Evolutionary conservation across 1,139 yeast genomes (phyloP).

Genomic region (Meyerozyma athensensis): DNA sequence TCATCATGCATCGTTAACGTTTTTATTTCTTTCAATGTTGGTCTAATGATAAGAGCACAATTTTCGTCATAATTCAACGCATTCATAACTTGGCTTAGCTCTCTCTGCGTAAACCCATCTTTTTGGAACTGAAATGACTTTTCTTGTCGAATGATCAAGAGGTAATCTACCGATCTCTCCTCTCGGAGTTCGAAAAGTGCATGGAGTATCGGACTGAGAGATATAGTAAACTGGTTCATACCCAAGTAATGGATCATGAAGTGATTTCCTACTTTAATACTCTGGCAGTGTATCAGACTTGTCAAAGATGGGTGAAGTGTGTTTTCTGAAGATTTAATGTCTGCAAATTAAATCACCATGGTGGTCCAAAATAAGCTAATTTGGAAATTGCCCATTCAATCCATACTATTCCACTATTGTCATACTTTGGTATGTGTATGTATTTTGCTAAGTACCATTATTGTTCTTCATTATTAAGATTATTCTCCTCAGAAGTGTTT

Average conservation of each 20-base stretch:
- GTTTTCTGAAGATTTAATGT: too few species aligned
- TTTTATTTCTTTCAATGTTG: neutral
- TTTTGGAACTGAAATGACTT: neutral
- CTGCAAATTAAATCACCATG: too few species aligned
- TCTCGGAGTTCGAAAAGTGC: neutral
- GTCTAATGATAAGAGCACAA: neutral
- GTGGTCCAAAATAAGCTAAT: too few species aligned
- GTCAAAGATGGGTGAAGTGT: too few species aligned
- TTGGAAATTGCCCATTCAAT: too few species aligned
- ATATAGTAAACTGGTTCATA: neutral
- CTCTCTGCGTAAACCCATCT: neutral
- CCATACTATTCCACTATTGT: too few species aligned
- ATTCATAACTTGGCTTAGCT: neutral
- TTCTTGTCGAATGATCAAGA: neutral
- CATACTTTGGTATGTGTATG: too few species aligned
- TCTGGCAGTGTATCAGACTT: neutral
- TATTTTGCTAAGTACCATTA: too few species aligned
- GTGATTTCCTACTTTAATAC: neutral
- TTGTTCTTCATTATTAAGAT: too few species aligned
- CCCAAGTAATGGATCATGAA: neutral
- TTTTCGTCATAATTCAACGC: neutral
- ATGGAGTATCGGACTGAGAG: neutral
- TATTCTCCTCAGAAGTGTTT: too few species aligned
- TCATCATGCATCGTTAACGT: conserved; percentile 5
- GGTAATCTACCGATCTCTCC: neutral